Evolutionary conservation across 2,329 filamentous ascomycete species (phyloP).

Genomic region (Peltaster fructicola): DNA sequence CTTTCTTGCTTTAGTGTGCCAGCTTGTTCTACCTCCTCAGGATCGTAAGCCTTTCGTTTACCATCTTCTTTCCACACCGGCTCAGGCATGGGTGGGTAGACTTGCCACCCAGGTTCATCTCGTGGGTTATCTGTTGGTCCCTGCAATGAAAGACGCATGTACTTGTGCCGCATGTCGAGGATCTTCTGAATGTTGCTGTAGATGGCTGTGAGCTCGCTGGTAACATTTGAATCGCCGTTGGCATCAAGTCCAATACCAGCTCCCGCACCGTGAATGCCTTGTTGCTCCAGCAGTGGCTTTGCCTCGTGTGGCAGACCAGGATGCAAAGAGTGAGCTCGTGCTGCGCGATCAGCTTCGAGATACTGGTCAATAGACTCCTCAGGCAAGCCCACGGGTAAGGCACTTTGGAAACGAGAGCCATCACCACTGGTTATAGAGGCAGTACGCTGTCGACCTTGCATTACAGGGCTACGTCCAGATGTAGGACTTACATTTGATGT

Average conservation of each 20-base stretch:
- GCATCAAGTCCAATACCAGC: constrained; percentile 45
- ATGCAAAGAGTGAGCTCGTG: constrained; percentile 32
- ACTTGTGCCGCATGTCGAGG: constrained; percentile 75
- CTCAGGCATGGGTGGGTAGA: constrained; percentile 82
- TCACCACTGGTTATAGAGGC: too few relatives aligned
- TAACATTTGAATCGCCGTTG: constrained; percentile 60
- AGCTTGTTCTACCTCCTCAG: constrained; percentile 7
- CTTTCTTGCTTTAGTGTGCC: constrained; percentile 11
- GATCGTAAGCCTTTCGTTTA: constrained; percentile 8
- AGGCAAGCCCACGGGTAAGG: constrained; percentile 18
- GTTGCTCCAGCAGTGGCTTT: constrained; percentile 35
- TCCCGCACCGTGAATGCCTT: constrained; percentile 40
- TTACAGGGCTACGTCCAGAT: constrained; percentile 20
- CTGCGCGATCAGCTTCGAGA: constrained; percentile 30
- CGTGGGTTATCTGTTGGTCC: constrained; percentile 71
- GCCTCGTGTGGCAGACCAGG: constrained; percentile 36
- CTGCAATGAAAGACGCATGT: constrained; percentile 72
- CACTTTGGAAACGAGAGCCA: constrained; percentile 20
- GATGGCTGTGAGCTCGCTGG: constrained; percentile 66
- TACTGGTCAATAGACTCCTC: constrained; percentile 12
- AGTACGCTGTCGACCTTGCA: too few relatives aligned
- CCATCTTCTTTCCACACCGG: constrained; percentile 56
- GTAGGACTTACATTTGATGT: constrained; percentile 16
- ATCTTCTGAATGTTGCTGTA: constrained; percentile 82
- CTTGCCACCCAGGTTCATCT: constrained; percentile 63